A percentile compares a stretch with the other conserved stretches of the same genome.
Evolutionary conservation across 2,329 filamentous ascomycete genomes (phyloP).

Genomic region (Phoma sp.): DNA sequence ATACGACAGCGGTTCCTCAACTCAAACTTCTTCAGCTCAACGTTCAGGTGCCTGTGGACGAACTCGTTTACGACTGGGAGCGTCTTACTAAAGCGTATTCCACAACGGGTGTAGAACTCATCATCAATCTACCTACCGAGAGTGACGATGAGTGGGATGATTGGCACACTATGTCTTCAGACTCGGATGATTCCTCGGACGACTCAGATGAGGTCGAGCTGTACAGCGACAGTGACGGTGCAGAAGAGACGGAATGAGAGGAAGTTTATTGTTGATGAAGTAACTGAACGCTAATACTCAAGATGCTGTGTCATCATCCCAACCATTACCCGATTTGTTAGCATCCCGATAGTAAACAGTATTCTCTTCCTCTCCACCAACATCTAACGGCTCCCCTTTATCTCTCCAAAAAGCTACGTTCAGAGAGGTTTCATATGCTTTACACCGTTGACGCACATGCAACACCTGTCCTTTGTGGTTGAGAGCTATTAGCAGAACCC

Average conservation of each 20-base stretch:
- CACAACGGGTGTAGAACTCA: constrained; percentile 13
- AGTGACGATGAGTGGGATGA: constrained; percentile 9
- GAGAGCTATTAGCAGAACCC: not conserved
- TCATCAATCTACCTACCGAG: constrained; percentile 11
- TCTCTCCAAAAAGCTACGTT: not conserved
- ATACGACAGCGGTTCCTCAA: constrained; percentile 8
- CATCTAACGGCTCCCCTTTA: not conserved
- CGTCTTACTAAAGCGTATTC: constrained; percentile 15
- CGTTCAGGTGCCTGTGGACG: not conserved
- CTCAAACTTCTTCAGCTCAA: constrained; percentile 19
- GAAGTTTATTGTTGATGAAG: not conserved
- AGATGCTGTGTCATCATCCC: not conserved
- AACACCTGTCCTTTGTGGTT: not conserved
- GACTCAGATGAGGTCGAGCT: constrained; percentile 28
- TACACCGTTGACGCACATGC: not conserved
- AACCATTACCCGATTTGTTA: not conserved
- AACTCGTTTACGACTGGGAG: constrained; percentile 21
- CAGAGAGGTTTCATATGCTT: not conserved
- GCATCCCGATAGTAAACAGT: not conserved
- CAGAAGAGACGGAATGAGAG: too few species aligned
- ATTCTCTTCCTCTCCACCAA: not conserved
- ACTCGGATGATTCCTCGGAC: constrained; percentile 21
- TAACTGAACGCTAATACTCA: not conserved
- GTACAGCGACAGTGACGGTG: constrained; percentile 14
- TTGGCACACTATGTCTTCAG: constrained; percentile 14